phyloP scores from a whole-genome alignment of 257 asterid genomes.

The Haberlea rhodopensis region DNA sequence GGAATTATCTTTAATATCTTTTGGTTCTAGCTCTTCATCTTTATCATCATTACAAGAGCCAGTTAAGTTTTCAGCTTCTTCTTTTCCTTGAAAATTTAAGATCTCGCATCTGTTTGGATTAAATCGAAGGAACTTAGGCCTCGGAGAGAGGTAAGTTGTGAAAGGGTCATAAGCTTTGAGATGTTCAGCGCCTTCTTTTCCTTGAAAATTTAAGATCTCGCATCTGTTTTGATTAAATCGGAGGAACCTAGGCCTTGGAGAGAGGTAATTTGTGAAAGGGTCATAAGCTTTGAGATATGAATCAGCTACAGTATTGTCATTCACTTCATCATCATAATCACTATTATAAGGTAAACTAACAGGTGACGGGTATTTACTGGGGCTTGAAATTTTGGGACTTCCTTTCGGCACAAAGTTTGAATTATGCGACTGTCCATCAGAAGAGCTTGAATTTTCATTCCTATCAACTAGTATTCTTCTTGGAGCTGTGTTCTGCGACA shows the following conservation, averaged over 20 bases:
- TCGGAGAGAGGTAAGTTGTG: slow-evolving; percentile 52
- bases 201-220: slow-evolving; percentile 33
- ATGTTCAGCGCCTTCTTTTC: slow-evolving; percentile 26
- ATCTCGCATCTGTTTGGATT: slow-evolving; percentile 54
- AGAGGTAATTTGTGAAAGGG: slow-evolving; percentile 49
- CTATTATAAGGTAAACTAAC: slow-evolving; percentile 13
- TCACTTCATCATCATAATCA: slow-evolving; percentile 34
- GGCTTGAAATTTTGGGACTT: slow-evolving; percentile 8
- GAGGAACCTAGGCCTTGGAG: slow-evolving; percentile 74
- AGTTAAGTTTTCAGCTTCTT: slow-evolving; percentile 23
- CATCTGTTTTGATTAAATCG: slow-evolving; percentile 62
- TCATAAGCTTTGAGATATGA: slow-evolving; percentile 46
- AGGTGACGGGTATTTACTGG: slow-evolving; percentile 16
- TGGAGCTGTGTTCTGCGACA: slow-evolving; percentile 34
- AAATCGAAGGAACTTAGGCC: slow-evolving; percentile 75
- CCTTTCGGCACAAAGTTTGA: slow-evolving; percentile 20
- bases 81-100: slow-evolving; percentile 24
- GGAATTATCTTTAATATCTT: slow-evolving; percentile 25
- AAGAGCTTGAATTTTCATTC: slow-evolving; percentile 31
- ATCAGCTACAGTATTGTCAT: slow-evolving; percentile 18
- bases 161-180: slow-evolving; percentile 50
- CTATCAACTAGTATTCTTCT: slow-evolving; percentile 58
- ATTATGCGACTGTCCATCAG: slow-evolving; percentile 24
- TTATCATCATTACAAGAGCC: slow-evolving; percentile 26
- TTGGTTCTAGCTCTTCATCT: slow-evolving; percentile 29